Base-by-base conservation (phyloP, 225 moss, liverwort and hornwort species). In the Marchantia paleacea region DNA sequence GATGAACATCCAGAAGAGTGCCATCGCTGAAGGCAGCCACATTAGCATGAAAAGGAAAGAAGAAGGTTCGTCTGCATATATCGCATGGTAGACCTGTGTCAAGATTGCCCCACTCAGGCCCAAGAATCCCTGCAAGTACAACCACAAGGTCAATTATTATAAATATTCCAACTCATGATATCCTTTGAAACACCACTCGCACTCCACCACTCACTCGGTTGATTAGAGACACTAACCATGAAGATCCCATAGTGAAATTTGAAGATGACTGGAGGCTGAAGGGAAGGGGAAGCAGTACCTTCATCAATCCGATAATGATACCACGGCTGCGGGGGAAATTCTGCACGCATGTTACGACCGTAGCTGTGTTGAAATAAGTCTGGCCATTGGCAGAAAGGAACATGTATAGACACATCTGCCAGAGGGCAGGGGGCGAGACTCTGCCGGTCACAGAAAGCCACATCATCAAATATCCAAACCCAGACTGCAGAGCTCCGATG, bases 261-360 rank as follows among this genome's bases (percentile, higher is more conserved):
- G 30, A 68, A 31, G 12, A 11, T 1, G 15, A 39, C 13, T 0
- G 0, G 6, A 10, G 25, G 11, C 68, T 68, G 68, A 39, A 39
- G 39, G 39, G 3, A 39, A 39, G 39, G 39, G 39, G 2, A 5
- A 39, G 39, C 39, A 39, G 10, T 55, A 90, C 89, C 89, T 94
- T 94, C 50, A 90, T 72, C 62, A 94, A 78, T 24, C 93, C 92
- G 60, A 94, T 90, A 72, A 94, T 87, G 15, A 84, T 65, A 39
- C 93, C 93, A 77, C 93, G 84, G 60, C 85, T 88, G 29, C 78
- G 84, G 28, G 92, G 90, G 61, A 94, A 94, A 73, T 79, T 89
- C 71, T 90, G 85, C 64, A 94, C 93, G 25, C 90, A 90, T 29
- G 90, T 94, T 68, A 94, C 93, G 20, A 94, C 89, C 19, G 84